Percentiles rank a stretch among this genome's conserved stretches.
Evolutionary conservation across 2,329 filamentous ascomycete species (phyloP).

Genomic region (Colletotrichum lini): DNA sequence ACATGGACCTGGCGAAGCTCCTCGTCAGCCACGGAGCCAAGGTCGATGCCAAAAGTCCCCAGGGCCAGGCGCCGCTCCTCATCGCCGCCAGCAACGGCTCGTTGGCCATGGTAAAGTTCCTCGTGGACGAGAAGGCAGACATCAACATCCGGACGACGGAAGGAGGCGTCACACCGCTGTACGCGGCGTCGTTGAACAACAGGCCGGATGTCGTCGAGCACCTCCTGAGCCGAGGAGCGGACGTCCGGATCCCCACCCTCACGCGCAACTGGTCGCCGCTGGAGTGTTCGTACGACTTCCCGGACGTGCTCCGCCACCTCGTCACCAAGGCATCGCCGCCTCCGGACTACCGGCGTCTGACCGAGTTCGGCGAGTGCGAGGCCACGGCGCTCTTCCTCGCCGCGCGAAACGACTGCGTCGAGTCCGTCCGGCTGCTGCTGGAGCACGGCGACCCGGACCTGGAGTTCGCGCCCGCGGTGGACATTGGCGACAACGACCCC

Average conservation of each 20-base stretch:
- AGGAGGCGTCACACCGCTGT: background rate
- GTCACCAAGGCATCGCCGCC: constrained; percentile 2
- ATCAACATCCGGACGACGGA: background rate
- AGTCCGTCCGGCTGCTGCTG: background rate
- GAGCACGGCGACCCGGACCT: background rate
- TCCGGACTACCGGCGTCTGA: background rate
- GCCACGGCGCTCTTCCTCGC: background rate
- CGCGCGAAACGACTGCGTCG: background rate
- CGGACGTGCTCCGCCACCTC: background rate
- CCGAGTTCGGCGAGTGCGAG: background rate
- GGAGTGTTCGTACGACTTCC: background rate
- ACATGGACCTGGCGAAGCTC: background rate
- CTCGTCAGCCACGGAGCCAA: background rate
- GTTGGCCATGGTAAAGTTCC: background rate
- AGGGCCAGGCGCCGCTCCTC: background rate
- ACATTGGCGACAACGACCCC: background rate
- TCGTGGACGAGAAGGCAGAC: background rate
- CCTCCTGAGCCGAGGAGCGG: background rate
- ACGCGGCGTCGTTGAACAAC: background rate
- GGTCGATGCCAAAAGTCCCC: background rate
- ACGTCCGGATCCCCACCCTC: background rate
- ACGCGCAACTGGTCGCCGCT: background rate
- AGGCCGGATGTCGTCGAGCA: background rate
- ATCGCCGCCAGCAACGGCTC: background rate
- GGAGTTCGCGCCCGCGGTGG: background rate